phyloP scores from a whole-genome alignment of 2,329 filamentous ascomycete genomes.

The Lachnellula cervina region DNA sequence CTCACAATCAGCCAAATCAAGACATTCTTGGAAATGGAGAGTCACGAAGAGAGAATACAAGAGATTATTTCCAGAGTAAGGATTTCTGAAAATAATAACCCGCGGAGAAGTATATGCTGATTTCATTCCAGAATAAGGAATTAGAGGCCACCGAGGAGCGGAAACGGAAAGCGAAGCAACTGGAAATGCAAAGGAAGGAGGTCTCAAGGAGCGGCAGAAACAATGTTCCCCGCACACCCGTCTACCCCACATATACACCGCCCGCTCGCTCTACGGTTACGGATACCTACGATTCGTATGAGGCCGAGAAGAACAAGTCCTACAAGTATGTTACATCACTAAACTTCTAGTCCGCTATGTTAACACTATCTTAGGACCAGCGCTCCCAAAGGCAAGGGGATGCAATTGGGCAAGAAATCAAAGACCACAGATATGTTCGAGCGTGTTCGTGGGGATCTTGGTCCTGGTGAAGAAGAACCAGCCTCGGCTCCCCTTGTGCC shows the following conservation, averaged over 20 bases:
- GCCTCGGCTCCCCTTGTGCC: conserved; percentile 59
- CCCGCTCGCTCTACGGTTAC: conserved; percentile 67
- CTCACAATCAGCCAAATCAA: conserved; percentile 95
- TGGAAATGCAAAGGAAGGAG: conserved; percentile 98
- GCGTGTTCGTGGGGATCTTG: conserved; percentile 85
- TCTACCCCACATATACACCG: conserved; percentile 85
- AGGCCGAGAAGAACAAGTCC: conserved; percentile 94
- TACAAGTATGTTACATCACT: conserved; percentile 58
- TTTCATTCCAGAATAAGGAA: conserved; percentile 76
- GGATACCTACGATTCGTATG: conserved; percentile 89
- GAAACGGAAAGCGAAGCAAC: conserved; percentile 96
- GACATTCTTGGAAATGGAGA: conserved; percentile 99
- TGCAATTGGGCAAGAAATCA: conserved; percentile 98
- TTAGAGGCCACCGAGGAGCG: conserved; percentile 96
- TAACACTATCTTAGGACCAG: conserved; percentile 39
- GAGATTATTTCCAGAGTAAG: conserved; percentile 89
- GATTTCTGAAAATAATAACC: conserved; percentile 6
- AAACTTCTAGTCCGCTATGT: not conserved
- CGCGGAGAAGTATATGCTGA: conserved; percentile 20
- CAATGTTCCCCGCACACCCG: conserved; percentile 65
- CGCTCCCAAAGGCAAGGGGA: conserved; percentile 87
- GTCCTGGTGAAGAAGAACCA: conserved; percentile 73
- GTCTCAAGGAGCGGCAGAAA: conserved; percentile 70
- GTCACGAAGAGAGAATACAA: conserved; percentile 97
- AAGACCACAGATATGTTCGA: conserved; percentile 98